Percentiles rank a stretch among this genome's conserved stretches.
These are phyloP conservation scores for Fusarium sp. DNA, from an alignment of 2,329 filamentous ascomycete genomes.

Conservation along the genomic window DNA sequence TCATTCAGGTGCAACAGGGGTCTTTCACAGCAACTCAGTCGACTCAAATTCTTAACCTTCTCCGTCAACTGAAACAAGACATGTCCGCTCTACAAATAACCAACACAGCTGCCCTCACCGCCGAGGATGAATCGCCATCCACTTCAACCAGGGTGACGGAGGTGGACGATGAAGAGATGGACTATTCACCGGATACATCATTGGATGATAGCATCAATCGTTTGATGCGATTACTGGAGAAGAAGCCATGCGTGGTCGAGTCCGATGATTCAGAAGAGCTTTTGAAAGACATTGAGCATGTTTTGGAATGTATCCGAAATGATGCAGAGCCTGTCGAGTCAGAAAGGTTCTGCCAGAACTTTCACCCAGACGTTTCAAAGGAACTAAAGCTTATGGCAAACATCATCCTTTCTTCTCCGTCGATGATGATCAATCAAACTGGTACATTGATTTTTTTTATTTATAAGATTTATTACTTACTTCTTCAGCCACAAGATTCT, in stretches of 20 bases:
- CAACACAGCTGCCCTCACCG: rapidly evolving
- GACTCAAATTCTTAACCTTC: neutral
- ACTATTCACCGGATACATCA: rapidly evolving
- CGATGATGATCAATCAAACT: neutral
- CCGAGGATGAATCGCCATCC: rapidly evolving
- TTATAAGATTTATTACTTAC: rapidly evolving
- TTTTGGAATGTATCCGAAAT: neutral
- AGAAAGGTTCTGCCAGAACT: rapidly evolving
- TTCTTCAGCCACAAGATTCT: rapidly evolving
- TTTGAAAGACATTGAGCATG: neutral
- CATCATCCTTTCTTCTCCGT: neutral
- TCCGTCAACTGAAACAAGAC: neutral
- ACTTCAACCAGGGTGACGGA: neutral
- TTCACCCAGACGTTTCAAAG: rapidly evolving
- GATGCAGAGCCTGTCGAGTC: rapidly evolving
- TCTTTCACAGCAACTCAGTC: neutral
- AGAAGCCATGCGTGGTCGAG: neutral
- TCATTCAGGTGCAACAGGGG: neutral
- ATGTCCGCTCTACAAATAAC: rapidly evolving
- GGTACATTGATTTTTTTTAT: rapidly evolving
- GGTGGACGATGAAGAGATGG: rapidly evolving
- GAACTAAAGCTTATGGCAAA: neutral
- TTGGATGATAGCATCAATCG: neutral
- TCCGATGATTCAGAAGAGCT: neutral
- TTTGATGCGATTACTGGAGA: neutral